Conservation (phyloP, 164 flowering plant genomes). For the Pachysandra terminalis region DNA sequence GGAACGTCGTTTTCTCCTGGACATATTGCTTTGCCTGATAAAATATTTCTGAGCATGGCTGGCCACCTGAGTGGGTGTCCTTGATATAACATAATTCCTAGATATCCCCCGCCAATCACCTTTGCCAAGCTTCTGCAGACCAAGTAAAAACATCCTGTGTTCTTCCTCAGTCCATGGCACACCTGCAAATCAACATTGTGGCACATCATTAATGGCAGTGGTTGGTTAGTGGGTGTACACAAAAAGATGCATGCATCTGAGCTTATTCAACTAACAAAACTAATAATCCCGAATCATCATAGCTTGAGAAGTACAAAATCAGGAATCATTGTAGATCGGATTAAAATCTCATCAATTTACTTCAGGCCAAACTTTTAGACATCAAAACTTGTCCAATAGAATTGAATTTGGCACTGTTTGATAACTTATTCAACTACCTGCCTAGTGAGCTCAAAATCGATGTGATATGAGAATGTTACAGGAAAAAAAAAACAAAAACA, state of each 20-base stretch:
- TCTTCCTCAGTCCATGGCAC: constrained; percentile 94
- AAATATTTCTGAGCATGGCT: constrained; percentile 94
- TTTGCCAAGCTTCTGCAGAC: constrained; percentile 86
- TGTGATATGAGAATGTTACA: too few relatives aligned
- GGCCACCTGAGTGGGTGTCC: constrained; percentile 91
- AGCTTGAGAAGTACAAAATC: too few relatives aligned
- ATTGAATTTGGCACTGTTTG: too few relatives aligned
- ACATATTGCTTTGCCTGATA: constrained; percentile 71
- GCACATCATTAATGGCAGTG: neutral
- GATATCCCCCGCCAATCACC: constrained; percentile 98
- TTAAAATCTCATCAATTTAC: too few relatives aligned
- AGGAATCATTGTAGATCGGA: too few relatives aligned
- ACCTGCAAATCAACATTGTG: constrained; percentile 38
- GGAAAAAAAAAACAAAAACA: too few relatives aligned
- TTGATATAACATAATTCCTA: constrained; percentile 74
- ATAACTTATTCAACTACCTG: too few relatives aligned
- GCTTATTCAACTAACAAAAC: neutral
- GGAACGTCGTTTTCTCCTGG: constrained; percentile 80
- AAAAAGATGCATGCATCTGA: neutral
- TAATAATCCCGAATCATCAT: too few relatives aligned
- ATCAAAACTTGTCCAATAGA: too few relatives aligned
- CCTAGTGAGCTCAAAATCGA: too few relatives aligned
- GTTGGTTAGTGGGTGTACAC: too few relatives aligned
- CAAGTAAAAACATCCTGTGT: constrained; percentile 84
- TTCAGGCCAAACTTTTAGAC: too few relatives aligned